These are phyloP conservation scores for Kalmusia sp. DNA, from an alignment of 2,329 filamentous ascomycete species.

Conservation along the genomic window DNA sequence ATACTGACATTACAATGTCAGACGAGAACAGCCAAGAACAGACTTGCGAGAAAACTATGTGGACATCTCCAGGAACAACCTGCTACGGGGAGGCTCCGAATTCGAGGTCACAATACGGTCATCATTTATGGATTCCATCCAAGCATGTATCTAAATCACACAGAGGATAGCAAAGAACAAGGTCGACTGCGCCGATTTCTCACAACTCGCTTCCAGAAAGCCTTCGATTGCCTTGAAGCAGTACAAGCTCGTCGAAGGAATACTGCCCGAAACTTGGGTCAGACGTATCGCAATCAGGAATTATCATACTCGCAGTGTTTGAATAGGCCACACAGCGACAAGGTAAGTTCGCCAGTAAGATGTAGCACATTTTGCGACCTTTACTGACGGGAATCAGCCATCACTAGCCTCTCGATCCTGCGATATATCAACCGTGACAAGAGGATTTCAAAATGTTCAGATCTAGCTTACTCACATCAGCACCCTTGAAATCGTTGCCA, in stretches of 20 bases:
- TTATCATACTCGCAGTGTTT: too few relatives aligned
- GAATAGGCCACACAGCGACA: not conserved
- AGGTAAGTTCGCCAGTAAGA: not conserved
- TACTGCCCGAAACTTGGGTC: not conserved
- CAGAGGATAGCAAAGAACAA: not conserved
- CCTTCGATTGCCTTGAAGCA: not conserved
- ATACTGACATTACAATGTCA: conserved; percentile 7
- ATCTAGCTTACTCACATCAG: not conserved
- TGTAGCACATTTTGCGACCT: not conserved
- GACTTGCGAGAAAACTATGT: conserved; percentile 4
- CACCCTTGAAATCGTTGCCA: not conserved
- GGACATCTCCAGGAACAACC: not conserved
- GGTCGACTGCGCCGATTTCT: not conserved
- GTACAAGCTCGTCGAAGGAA: not conserved
- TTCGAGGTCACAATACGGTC: not conserved
- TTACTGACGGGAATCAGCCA: not conserved
- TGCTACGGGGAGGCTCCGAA: not conserved
- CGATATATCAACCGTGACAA: not conserved
- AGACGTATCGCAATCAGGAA: not conserved
- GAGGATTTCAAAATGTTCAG: not conserved
- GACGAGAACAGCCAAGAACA: conserved; percentile 3
- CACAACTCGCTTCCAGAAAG: not conserved
- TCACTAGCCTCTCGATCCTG: not conserved
- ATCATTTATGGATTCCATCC: conserved; percentile 6
- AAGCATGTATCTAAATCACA: conserved; percentile 3